Percentiles rank a stretch among this genome's conserved stretches.
phyloP scores from a whole-genome alignment of 768 basidiomycete genomes.

The Phaffia australis region DNA sequence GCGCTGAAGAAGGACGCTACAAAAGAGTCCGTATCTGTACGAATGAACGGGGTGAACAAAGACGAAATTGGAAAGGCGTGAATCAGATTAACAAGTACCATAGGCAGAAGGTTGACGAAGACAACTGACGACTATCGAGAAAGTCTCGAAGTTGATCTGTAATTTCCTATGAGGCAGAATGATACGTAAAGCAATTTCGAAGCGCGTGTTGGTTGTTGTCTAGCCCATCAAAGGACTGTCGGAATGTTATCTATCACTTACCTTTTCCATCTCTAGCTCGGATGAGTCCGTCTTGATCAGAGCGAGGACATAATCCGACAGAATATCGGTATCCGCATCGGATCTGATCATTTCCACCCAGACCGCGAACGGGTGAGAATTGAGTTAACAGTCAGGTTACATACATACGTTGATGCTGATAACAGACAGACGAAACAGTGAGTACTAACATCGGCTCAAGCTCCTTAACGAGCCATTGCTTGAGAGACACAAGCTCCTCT shows the following conservation, averaged over 20 bases:
- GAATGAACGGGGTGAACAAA: slow-evolving; percentile 7
- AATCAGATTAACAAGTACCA: slow-evolving; percentile 20
- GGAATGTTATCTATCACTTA: slow-evolving; percentile 34
- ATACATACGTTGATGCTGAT: slow-evolving; percentile 23
- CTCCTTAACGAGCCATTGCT: slow-evolving; percentile 75
- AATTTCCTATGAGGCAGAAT: slow-evolving; percentile 37
- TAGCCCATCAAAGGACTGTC: not conserved
- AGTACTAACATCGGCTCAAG: slow-evolving; percentile 78
- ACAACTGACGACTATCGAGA: slow-evolving; percentile 65
- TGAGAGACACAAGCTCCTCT: slow-evolving; percentile 44
- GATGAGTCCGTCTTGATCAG: slow-evolving; percentile 60
- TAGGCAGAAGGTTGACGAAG: not conserved
- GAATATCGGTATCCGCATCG: slow-evolving; percentile 87
- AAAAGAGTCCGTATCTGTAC: slow-evolving; percentile 58
- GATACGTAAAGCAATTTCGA: not conserved
- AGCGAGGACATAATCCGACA: slow-evolving; percentile 89
- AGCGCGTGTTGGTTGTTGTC: not conserved
- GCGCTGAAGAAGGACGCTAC: slow-evolving; percentile 76
- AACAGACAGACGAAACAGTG: not conserved
- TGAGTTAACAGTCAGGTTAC: not conserved
- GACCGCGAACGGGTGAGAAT: not conserved
- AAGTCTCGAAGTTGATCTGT: slow-evolving; percentile 75
- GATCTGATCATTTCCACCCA: slow-evolving; percentile 48
- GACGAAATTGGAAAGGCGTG: slow-evolving; percentile 18
- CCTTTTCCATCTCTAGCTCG: slow-evolving; percentile 68